Percentiles rank a stretch among this genome's conserved stretches.
These are phyloP conservation scores for Physcomitrium patens DNA, from an alignment of 225 moss, liverwort and hornwort genomes.

Conservation along the genomic window DNA sequence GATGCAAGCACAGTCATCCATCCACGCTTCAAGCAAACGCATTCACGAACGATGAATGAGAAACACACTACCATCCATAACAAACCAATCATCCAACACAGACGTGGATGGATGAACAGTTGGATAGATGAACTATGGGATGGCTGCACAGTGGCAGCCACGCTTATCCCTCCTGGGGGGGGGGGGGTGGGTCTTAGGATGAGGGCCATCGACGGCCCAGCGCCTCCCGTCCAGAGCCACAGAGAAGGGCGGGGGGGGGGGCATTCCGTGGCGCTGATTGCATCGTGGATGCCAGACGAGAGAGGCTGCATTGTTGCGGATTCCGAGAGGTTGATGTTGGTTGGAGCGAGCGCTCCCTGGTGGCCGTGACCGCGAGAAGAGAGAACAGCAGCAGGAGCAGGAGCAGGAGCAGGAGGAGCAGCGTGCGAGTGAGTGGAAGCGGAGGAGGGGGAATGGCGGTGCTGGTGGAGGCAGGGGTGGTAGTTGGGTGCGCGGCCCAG, in stretches of 20 bases:
- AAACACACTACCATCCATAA: too few species aligned
- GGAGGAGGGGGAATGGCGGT: conserved; percentile 32
- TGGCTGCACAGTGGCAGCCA: not conserved
- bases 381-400: too few species aligned
- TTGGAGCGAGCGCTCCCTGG: not conserved
- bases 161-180: conserved; percentile 23
- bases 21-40: too few species aligned
- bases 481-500: conserved; percentile 32
- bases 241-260: not conserved
- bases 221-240: conserved; percentile 28
- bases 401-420: too few species aligned
- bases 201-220: conserved; percentile 17
- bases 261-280: too few species aligned
- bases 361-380: not conserved
- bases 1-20: too few species aligned
- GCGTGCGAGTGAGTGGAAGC: too few species aligned
- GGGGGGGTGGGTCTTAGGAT: not conserved
- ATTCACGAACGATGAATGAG: too few species aligned
- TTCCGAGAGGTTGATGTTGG: conserved; percentile 35
- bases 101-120: too few species aligned
- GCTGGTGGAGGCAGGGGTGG: conserved; percentile 31
- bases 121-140: too few species aligned
- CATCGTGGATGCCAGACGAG: not conserved
- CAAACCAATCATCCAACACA: too few species aligned
- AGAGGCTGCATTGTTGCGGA: conserved; percentile 24